Conservation (phyloP, 2,329 filamentous ascomycete species). For the Pseudogymnoascus sp. region DNA sequence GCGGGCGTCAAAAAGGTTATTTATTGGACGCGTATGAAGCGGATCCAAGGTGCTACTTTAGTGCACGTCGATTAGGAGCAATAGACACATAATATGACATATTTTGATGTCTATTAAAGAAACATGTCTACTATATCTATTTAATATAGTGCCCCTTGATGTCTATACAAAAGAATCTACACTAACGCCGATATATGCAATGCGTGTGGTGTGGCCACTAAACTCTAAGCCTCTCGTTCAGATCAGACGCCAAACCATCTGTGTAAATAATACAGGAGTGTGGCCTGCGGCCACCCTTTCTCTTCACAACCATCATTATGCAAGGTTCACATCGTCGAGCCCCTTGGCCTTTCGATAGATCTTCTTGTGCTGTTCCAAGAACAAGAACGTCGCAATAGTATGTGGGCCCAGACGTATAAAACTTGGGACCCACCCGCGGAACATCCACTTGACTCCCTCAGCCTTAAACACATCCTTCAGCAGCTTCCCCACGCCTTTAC, state of each 20-base stretch:
- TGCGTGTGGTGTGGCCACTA: conserved; percentile 5
- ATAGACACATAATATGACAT: background rate
- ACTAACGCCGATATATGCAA: background rate
- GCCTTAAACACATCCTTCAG: conserved; percentile 61
- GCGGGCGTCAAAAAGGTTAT: conserved; percentile 10
- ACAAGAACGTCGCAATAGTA: conserved; percentile 81
- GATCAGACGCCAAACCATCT: background rate
- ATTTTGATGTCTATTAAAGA: background rate
- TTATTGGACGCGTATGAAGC: background rate
- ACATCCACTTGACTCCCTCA: conserved; percentile 77
- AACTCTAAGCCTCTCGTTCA: conserved; percentile 4
- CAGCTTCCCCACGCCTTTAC: conserved; percentile 50
- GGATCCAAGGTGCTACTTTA: background rate
- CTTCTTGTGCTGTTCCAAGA: conserved; percentile 81
- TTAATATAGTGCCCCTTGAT: background rate
- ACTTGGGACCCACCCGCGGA: conserved; percentile 83
- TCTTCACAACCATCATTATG: background rate
- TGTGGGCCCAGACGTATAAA: conserved; percentile 65
- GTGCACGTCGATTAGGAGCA: background rate
- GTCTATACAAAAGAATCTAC: background rate
- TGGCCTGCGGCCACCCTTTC: background rate
- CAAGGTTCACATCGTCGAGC: conserved; percentile 20
- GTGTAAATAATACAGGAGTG: conserved; percentile 4
- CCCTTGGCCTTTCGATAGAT: conserved; percentile 54
- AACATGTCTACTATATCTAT: background rate